Conservation (phyloP, 2,329 filamentous ascomycete species). For the Penicillium hordei region DNA sequence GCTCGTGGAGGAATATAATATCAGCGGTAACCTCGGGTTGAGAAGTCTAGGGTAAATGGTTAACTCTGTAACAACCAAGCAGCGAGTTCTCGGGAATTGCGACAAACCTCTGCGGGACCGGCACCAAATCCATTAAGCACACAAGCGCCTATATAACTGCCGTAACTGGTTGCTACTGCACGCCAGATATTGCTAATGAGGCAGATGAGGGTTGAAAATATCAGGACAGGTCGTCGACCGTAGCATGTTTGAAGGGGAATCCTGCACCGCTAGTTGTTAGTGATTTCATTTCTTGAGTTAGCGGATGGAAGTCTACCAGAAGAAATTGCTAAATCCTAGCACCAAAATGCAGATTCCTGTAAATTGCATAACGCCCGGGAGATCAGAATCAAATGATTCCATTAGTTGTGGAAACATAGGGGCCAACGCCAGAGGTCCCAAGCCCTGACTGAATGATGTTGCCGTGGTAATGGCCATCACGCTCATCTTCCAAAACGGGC, state of each 20-base stretch:
- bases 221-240: slow-evolving; percentile 55
- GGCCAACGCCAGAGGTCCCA: too few species aligned
- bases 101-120: slow-evolving; percentile 55
- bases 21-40: slow-evolving; percentile 65
- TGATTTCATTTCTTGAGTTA: too few species aligned
- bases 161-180: slow-evolving; percentile 58
- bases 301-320: too few species aligned
- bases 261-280: slow-evolving; percentile 34
- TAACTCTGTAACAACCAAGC: neutral
- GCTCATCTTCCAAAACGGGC: too few species aligned
- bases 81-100: neutral
- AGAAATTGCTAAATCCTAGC: too few species aligned
- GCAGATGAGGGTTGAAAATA: slow-evolving; percentile 54
- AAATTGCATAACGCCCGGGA: too few species aligned
- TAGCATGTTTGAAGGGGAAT: slow-evolving; percentile 57
- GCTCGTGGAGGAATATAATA: slow-evolving; percentile 64
- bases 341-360: too few species aligned
- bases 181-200: slow-evolving; percentile 58
- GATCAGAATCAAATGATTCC: too few species aligned
- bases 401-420: too few species aligned
- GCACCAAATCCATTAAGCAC: slow-evolving; percentile 63
- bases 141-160: slow-evolving; percentile 64
- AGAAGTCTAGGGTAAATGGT: slow-evolving; percentile 44
- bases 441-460: too few species aligned
- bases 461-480: too few species aligned